Base-by-base conservation (phyloP, 345 rosid species). In the Eucalyptus rudis region DNA sequence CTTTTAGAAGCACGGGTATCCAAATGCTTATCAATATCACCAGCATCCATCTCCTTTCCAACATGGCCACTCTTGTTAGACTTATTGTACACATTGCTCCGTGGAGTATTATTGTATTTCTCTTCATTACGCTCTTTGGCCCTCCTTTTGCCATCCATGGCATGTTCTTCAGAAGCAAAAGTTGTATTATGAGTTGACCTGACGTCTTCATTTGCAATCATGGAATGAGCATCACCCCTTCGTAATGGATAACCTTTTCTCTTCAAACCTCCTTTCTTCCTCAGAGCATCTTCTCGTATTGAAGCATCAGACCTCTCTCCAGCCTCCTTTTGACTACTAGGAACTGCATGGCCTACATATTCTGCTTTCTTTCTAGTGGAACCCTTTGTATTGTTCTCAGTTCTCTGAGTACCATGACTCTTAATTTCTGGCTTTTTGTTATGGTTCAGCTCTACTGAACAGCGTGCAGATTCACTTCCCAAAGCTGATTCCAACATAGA, bases 401-500 rank as follows among this genome's bases (percentile, higher is more conserved):
- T 86, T 51, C 87, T 20, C 36, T 36, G 52, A 68, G 17, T 81
- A 87, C 44, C 89, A 56, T 88, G 92, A 47, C 86, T 24, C 11
- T 54, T 52, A 87, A 79, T 76, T 87, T 86, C 54, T 87, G 54
- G 89, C 90, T 88, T 91, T 66, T 91, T 87, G 76, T 62, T 52
- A 87, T 91, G 88, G 87, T 90, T 92, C 86, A 87, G 27, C 49
- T 86, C 89, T 45, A 87, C 89, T 56, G 86, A 89, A 87, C 89
- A 87, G 87, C 91, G 59, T 86, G 87, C 80, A 43, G 87, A 88
- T 33, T 58, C 19, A 68, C 91, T 93, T 89, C 91, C 84, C 36
- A 22, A 43, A 76, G 88, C 87, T 79, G 88, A 81, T 91, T 92
- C 93, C 85, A 95, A 94, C 89, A 89, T 90, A 86, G 86, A 91